Evolutionary conservation across 2,329 filamentous ascomycete species (phyloP).

Genomic region (Xylariaceae sp.): DNA sequence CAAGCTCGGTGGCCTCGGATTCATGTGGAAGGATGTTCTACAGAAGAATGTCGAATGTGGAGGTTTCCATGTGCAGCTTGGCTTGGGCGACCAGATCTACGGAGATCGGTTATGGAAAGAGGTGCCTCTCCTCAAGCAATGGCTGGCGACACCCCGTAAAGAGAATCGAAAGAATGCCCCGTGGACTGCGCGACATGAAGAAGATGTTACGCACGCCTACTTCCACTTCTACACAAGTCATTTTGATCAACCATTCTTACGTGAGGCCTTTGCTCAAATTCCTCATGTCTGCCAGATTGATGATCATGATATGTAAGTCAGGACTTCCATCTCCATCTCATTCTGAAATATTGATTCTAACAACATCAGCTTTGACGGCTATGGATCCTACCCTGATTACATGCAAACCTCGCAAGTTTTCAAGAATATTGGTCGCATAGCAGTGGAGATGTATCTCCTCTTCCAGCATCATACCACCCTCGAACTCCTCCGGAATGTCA

Average conservation of each 20-base stretch:
- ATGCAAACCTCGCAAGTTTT: conserved; percentile 98
- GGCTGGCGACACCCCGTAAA: conserved; percentile 87
- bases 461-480: conserved; percentile 98
- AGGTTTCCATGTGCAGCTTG: conserved; percentile 90
- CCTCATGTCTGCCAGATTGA: conserved; percentile 90
- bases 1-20: conserved; percentile 79
- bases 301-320: conserved; percentile 92
- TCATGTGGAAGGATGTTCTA: conserved; percentile 99
- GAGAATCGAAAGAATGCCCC: conserved; percentile 84
- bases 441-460: conserved; percentile 94
- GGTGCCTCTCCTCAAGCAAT: conserved; percentile 87
- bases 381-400: conserved; percentile 93
- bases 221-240: conserved; percentile 99
- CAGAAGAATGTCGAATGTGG: conserved; percentile 96
- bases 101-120: conserved; percentile 96
- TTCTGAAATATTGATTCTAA: conserved; percentile 10
- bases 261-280: conserved; percentile 96
- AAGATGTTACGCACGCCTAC: conserved; percentile 92
- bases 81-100: conserved; percentile 90
- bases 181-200: conserved; percentile 92
- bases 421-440: conserved; percentile 94
- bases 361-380: conserved; percentile 76
- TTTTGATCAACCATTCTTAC: conserved; percentile 90
- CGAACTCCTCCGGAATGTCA: conserved; percentile 85
- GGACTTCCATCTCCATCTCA: not conserved